Evolutionary conservation across 208 protist genomes (phyloP).

Genomic region (Endotrypanum monterogeii): DNA sequence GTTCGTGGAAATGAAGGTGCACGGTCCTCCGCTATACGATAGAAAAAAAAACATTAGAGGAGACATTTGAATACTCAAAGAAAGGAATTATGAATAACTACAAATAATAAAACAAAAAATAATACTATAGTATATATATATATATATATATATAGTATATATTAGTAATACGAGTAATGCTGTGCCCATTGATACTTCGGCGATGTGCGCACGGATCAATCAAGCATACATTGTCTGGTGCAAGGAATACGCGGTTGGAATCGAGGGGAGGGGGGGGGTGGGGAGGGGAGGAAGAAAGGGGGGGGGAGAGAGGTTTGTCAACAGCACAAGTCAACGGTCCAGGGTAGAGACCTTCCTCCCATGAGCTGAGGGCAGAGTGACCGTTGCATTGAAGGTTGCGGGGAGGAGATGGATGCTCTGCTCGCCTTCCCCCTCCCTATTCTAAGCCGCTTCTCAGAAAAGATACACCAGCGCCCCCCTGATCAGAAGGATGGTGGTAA

Average conservation of each 20-base stretch:
- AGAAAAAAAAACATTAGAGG: background rate
- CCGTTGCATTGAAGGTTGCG: background rate
- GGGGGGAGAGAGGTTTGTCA: background rate
- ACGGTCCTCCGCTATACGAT: too few species aligned
- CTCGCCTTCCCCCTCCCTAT: too few species aligned
- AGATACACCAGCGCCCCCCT: background rate
- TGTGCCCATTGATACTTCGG: background rate
- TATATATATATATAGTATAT: too few species aligned
- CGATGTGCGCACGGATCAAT: background rate
- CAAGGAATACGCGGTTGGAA: too few species aligned
- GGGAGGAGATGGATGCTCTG: background rate
- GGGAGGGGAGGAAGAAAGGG: background rate
- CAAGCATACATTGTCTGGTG: background rate
- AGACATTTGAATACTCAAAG: background rate
- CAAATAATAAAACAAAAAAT: too few species aligned
- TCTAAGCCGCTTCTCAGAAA: background rate
- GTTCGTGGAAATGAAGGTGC: background rate
- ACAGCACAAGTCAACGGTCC: background rate
- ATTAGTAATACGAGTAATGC: too few species aligned
- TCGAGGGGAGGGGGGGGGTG: background rate
- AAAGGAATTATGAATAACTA: background rate
- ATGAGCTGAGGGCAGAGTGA: background rate
- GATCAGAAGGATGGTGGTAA: too few species aligned
- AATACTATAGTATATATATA: too few species aligned
- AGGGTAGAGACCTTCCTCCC: background rate